phyloP scores from a whole-genome alignment of 1,284 basidiomycete genomes.

The Paramarasmius palmivorus region DNA sequence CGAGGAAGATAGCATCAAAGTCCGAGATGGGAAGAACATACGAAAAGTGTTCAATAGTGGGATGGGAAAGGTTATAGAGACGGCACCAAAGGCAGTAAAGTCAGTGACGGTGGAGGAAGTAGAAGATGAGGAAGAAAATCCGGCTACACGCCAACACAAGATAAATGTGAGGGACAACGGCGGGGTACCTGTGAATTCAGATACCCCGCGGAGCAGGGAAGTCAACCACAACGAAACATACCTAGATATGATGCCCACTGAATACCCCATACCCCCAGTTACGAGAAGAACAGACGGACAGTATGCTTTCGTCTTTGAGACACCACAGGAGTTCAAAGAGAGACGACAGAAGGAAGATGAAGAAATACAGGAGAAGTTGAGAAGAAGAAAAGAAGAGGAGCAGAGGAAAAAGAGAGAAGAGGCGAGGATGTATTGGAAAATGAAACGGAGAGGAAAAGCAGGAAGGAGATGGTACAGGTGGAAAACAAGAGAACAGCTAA shows the following conservation, averaged over 20 bases:
- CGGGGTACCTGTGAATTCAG: background rate
- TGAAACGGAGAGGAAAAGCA: background rate
- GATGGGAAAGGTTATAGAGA: background rate
- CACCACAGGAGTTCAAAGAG: background rate
- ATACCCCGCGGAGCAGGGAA: background rate
- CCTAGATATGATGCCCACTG: background rate
- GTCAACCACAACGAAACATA: background rate
- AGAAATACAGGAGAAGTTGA: background rate
- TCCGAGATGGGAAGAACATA: background rate
- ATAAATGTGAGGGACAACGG: background rate
- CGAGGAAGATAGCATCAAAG: constrained; percentile 17
- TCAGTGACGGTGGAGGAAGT: background rate
- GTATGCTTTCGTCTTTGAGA: background rate
- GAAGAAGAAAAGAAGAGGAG: background rate
- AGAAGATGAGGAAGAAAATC: constrained; percentile 3
- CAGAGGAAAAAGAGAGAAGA: background rate
- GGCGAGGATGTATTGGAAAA: too few relatives aligned
- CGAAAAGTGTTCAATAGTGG: constrained; percentile 1
- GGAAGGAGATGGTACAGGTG: background rate
- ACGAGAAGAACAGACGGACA: background rate
- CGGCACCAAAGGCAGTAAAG: background rate
- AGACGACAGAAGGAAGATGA: background rate
- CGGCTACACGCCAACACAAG: background rate
- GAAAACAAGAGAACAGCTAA: background rate
- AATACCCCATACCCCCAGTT: background rate